These are phyloP conservation scores for Cyclotella atomus DNA, from an alignment of 108 stramenopile genomes.

Conservation along the genomic window DNA sequence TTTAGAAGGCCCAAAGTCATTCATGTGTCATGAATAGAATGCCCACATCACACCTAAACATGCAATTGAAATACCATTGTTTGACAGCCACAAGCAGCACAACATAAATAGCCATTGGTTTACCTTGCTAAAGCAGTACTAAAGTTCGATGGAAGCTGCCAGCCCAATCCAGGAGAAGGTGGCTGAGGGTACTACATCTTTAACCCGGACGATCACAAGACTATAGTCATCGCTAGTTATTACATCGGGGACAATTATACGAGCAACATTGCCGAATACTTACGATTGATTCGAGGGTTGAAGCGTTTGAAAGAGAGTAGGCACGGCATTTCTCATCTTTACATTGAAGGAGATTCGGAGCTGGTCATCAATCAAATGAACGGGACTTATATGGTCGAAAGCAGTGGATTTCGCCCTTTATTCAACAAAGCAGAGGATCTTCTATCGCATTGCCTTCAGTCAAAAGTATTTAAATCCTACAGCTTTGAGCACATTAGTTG, in stretches of 20 bases:
- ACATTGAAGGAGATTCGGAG: slow-evolving; percentile 17
- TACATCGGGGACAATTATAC: slow-evolving; percentile 12
- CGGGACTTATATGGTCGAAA: neutral
- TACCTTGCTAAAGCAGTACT: slow-evolving; percentile 17
- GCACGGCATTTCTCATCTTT: slow-evolving; percentile 7
- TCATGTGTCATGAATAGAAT: no score
- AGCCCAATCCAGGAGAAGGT: slow-evolving; percentile 23
- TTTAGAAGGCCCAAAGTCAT: no score
- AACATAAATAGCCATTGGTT: slow-evolving; percentile 11
- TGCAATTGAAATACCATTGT: no score
- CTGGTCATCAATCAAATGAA: slow-evolving; percentile 18
- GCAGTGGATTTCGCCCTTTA: slow-evolving; percentile 3
- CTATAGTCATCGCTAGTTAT: neutral
- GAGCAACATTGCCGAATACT: slow-evolving; percentile 19
- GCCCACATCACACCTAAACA: no score
- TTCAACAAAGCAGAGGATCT: neutral
- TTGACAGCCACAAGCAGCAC: no score
- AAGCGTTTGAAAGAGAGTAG: slow-evolving; percentile 16
- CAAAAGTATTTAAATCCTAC: neutral
- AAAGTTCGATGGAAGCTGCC: slow-evolving; percentile 11
- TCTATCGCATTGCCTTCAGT: neutral
- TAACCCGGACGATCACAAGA: neutral
- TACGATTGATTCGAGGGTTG: slow-evolving; percentile 10
- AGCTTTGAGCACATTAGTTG: neutral
- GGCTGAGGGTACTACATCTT: slow-evolving; percentile 13